A percentile compares a stretch with the other conserved stretches of the same genome.
These are phyloP conservation scores for Fusarium buharicum DNA, from an alignment of 2,329 filamentous ascomycete genomes.

Conservation along the genomic window DNA sequence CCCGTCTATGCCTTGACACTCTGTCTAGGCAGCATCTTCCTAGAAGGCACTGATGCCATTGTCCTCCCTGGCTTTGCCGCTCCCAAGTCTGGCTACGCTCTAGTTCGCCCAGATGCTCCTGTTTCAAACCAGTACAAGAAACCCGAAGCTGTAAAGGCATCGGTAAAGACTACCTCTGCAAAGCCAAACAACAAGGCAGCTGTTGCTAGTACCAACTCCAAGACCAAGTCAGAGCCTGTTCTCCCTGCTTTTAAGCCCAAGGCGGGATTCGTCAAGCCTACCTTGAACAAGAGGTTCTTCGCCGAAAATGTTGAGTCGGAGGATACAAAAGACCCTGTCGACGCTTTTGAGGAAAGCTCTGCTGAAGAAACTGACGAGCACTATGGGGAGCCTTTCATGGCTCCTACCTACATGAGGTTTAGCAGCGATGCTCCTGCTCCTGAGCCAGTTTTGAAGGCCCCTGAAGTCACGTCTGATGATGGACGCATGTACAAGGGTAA, in stretches of 20 bases:
- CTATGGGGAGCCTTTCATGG: conserved; percentile 16
- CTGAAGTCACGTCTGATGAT: neutral
- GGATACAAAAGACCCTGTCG: neutral
- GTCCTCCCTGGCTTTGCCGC: neutral
- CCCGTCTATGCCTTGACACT: conserved; percentile 6
- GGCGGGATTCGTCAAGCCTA: neutral
- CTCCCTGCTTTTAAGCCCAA: neutral
- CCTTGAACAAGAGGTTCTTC: neutral
- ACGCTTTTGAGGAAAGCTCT: neutral
- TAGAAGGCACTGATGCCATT: conserved; percentile 11
- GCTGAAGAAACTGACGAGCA: neutral
- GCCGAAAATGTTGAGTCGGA: neutral
- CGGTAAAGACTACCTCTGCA: neutral
- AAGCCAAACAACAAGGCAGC: too few species aligned
- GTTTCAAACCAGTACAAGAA: neutral
- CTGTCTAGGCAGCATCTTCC: conserved; percentile 3
- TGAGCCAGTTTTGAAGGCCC: neutral
- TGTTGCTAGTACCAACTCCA: too few species aligned
- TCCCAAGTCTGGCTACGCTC: conserved; percentile 13
- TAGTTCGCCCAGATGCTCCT: neutral
- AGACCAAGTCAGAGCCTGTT: neutral
- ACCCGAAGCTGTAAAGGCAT: neutral
- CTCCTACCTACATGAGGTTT: neutral
- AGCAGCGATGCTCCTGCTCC: neutral
- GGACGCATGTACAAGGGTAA: neutral